Conservation (phyloP, 139 green algal species). For the Choricystis sp. region DNA sequence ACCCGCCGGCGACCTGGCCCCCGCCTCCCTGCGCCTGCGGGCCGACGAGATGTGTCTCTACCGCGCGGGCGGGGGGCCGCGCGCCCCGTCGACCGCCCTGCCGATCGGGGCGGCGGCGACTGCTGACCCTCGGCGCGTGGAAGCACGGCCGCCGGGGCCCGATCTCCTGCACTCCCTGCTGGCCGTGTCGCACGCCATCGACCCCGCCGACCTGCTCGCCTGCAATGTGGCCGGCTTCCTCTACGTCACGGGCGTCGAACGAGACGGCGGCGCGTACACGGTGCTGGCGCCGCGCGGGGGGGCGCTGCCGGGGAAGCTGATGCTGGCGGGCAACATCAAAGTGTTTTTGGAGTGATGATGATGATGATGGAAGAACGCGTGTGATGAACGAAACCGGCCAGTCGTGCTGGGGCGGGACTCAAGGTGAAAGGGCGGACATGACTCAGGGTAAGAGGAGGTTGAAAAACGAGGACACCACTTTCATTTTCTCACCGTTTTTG, state of each 20-base stretch:
- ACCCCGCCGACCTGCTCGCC: conserved; percentile 10
- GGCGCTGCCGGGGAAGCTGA: conserved; percentile 48
- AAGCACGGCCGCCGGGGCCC: conserved; percentile 12
- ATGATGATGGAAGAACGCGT: too few species aligned
- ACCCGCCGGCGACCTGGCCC: conserved; percentile 14
- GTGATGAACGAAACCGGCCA: too few species aligned
- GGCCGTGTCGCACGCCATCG: conserved; percentile 64
- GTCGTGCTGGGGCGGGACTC: too few species aligned
- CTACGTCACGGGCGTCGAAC: conserved; percentile 59
- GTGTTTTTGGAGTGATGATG: too few species aligned
- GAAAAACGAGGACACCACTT: too few species aligned
- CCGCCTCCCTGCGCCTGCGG: conserved; percentile 29
- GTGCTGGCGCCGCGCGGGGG: conserved; percentile 54
- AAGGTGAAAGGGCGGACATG: too few species aligned
- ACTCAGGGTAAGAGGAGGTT: too few species aligned
- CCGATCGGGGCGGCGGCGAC: conserved; percentile 32
- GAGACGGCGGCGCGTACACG: conserved; percentile 33
- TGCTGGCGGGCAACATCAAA: conserved; percentile 58
- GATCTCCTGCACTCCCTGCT: conserved; percentile 66
- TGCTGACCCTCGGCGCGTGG: conserved; percentile 37
- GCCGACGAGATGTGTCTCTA: conserved; percentile 52
- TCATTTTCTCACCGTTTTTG: too few species aligned
- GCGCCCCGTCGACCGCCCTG: conserved; percentile 57
- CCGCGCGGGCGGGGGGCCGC: conserved; percentile 48
- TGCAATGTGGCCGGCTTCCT: conserved; percentile 80